Conservation (phyloP, 306 rosid species). For the Nissolia schottii region DNA sequence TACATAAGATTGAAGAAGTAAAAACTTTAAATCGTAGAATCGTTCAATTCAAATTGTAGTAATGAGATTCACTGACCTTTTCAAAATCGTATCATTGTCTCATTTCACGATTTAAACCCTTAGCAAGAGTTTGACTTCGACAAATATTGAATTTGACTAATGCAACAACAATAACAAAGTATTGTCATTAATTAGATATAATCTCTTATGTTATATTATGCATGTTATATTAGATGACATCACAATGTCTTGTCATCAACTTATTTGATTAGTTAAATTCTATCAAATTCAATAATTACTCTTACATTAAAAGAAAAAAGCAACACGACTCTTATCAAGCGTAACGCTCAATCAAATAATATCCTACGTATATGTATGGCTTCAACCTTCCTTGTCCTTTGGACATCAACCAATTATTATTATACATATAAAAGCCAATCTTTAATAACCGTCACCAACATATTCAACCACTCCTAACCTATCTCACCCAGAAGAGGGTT, state of each 20-base stretch:
- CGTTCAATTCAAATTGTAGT: no score
- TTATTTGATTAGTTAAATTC: neutral
- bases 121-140: neutral
- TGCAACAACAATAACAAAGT: no score
- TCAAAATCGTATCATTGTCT: no score
- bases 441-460: neutral
- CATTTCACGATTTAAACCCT: no score
- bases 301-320: neutral
- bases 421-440: neutral
- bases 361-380: neutral
- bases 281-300: neutral
- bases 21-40: no score
- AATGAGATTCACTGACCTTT: no score
- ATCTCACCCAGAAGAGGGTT: neutral
- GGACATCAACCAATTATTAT: neutral
- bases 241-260: no score
- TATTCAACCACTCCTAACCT: constrained; percentile 10
- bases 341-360: neutral
- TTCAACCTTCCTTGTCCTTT: neutral
- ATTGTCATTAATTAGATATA: no score
- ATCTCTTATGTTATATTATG: no score
- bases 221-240: no score
- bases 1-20: no score
- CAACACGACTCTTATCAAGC: neutral
- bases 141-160: neutral